Conservation (phyloP, 257 asterid species). For the Asclepias syriaca region DNA sequence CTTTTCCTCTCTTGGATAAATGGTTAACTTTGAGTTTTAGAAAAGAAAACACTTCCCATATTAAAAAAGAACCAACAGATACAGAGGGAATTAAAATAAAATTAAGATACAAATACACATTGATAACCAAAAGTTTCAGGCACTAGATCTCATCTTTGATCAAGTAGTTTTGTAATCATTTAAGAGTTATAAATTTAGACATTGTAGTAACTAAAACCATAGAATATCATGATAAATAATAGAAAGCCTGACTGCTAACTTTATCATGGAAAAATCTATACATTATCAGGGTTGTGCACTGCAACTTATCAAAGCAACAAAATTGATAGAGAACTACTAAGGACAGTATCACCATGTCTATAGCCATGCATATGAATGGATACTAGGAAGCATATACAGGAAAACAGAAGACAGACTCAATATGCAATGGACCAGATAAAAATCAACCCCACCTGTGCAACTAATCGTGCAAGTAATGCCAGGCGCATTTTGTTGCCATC, state of each 20-base stretch:
- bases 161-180: background rate
- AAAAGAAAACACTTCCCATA: background rate
- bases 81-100: background rate
- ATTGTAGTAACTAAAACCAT: background rate
- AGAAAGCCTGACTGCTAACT: background rate
- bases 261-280: background rate
- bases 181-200: background rate
- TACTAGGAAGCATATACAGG: constrained; percentile 11
- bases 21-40: background rate
- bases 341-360: background rate
- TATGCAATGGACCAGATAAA: constrained; percentile 14
- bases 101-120: background rate
- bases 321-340: background rate
- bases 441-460: constrained; percentile 67
- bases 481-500: constrained; percentile 68
- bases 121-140: background rate
- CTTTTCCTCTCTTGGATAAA: background rate
- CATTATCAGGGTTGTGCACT: background rate
- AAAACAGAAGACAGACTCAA: constrained; percentile 7
- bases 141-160: background rate
- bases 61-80: background rate
- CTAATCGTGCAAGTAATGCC: constrained; percentile 80
- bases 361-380: constrained; percentile 15
- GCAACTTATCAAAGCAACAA: background rate
- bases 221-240: background rate